A percentile compares a stretch with the other conserved stretches of the same genome.
Conservation (phyloP, 1,284 basidiomycete species). For the Malassezia yamatoensis region DNA sequence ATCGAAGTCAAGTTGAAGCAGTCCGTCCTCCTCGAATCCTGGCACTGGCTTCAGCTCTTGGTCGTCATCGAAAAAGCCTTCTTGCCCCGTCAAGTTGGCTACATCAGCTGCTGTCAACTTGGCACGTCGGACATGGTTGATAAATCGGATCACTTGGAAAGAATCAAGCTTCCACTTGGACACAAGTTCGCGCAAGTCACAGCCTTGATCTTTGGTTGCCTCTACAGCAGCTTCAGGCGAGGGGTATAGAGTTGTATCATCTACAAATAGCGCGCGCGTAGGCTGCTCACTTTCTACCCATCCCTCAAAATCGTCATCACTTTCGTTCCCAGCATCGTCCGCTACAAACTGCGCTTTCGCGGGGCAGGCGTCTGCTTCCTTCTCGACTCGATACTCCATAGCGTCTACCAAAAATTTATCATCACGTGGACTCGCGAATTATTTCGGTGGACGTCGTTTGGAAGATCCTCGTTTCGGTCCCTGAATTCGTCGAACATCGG, state of each 20-base stretch:
- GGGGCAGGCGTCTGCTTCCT: constrained; percentile 9
- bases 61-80: constrained; percentile 28
- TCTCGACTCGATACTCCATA: constrained; percentile 23
- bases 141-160: constrained; percentile 37
- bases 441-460: no score
- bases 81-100: constrained; percentile 13
- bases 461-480: not conserved
- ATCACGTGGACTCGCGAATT: not conserved
- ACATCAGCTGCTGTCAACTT: constrained; percentile 15
- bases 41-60: constrained; percentile 36
- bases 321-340: constrained; percentile 16
- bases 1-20: constrained; percentile 24
- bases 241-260: constrained; percentile 14
- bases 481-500: constrained; percentile 30
- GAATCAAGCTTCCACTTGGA: constrained; percentile 26
- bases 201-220: constrained; percentile 25
- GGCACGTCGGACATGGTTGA: constrained; percentile 37
- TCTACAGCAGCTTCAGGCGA: constrained; percentile 27
- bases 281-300: constrained; percentile 28
- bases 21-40: constrained; percentile 40
- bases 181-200: constrained; percentile 32
- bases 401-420: not conserved
- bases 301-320: constrained; percentile 29
- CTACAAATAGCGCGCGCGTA: constrained; percentile 14
- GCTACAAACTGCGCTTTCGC: constrained; percentile 15